Evolutionary conservation across 2,329 filamentous ascomycete genomes (phyloP), one percentile per base, ranked within the genome.

Genomic region (Aspergillus sclerotialis): DNA sequence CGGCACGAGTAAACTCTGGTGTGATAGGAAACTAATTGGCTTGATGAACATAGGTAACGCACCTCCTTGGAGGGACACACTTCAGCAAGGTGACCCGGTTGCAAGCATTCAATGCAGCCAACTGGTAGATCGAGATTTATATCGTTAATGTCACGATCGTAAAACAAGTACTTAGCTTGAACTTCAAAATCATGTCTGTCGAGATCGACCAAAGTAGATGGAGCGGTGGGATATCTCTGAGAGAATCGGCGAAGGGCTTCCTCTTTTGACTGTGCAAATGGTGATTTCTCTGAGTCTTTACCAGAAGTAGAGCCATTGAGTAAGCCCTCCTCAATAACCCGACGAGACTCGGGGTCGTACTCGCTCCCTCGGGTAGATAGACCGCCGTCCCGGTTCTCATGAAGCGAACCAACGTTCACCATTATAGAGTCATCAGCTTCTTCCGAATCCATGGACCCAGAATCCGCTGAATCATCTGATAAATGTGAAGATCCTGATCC

Each of bases 11-110:
- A n/a, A n/a, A n/a, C n/a, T n/a, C n/a, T n/a, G n/a, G n/a, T n/a
- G n/a, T n/a, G 42, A 17, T 32, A 19, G 16, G 19, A 32, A 21
- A 33, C 12, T 28, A 19, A 26, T 7, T 11, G 14, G 13, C 13
- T 4, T 17, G 19, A 5, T 18, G 11, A 17, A 8, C 7, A 25
- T 25, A 16, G 11, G 14, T n/a, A 38, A 43, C 52, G 29, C 50
- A 65, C 62, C 59, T 64, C 60, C 38, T 62, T 63, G 21, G 51
- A 49, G 4, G 65, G 64, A 45, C 68, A 71, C 21, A 59, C 49
- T 17, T 61, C 55, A 13, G 56, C 50, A 38, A 66, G 47, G 40
- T 71, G 68, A 4, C 66, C 67, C 39, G 60, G 50, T 15, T 52
- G 44, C 35, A 65, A 50, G 42, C 65, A 69, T 34, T 63, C 55